Evolutionary conservation across 2,329 filamentous ascomycete genomes (phyloP), one percentile per base, ranked within the genome.

Genomic region (Colletotrichum kahawae): DNA sequence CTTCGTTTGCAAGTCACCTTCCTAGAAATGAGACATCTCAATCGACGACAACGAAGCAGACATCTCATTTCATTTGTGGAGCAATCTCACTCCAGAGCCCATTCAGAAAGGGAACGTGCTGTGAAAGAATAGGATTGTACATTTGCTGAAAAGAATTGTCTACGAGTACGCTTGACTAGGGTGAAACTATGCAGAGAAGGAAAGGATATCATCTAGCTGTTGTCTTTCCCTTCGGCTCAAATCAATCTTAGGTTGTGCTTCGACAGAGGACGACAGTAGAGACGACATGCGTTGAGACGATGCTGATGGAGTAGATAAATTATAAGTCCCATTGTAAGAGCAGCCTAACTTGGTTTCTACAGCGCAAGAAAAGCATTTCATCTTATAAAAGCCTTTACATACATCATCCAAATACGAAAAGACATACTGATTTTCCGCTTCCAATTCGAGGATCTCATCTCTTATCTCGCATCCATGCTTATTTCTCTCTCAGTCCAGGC

Each of bases 261-360:
- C 7, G n/a, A 13, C 0, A 13, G 43, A 51, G 6, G 1, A 51
- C 10, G 1, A 4, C 3, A 3, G 12, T 1, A 51, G n/a, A 51
- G 2, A 43, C n/a, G n/a, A n/a, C n/a, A n/a, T n/a, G n/a, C n/a
- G n/a, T 48, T 48, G 38, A 48, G 18, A 48, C 18, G 5, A 48
- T 48, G 38, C 18, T 48, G 38, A 48, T n/a, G 18, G 9, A 3
- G 10, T 10, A 2, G 43, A 4, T 21, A 12, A 21, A 7, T 3
- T 13, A 48, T 12, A 13, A 12, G n/a, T 48, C 43, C 3, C 43
- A 13, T 1, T 6, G 38, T 7, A 43, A 9, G 21, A 21, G 6
- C 43, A 21, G 12, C 1, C 2, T 1, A 4, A 4, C 1, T 51
- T 7, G 2, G 10, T 13, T 51, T 21, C n/a, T 24, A 0, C 2